A percentile compares a stretch with the other conserved stretches of the same genome.
These are phyloP conservation scores for Suillus variegatus DNA, from an alignment of 768 basidiomycete genomes.

Conservation along the genomic window DNA sequence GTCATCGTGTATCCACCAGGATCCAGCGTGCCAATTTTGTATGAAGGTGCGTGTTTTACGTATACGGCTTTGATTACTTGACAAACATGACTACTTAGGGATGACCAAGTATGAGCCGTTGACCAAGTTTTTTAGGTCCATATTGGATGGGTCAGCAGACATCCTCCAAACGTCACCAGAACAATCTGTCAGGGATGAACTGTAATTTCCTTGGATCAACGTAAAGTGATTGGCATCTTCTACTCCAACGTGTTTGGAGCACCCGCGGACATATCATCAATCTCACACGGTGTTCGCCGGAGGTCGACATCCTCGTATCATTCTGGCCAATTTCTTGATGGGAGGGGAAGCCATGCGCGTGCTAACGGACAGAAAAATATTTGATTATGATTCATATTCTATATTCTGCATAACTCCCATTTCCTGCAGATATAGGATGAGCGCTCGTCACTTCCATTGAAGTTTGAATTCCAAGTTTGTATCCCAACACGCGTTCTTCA, in stretches of 20 bases:
- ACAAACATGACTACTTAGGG: constrained; percentile 41
- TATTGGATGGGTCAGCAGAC: constrained; percentile 68
- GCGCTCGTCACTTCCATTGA: neutral
- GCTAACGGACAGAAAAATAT: neutral
- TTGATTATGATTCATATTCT: constrained; percentile 1
- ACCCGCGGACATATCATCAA: neutral
- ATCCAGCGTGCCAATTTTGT: constrained; percentile 56
- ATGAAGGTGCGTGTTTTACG: constrained; percentile 54
- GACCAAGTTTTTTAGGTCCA: constrained; percentile 69
- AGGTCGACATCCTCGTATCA: neutral
- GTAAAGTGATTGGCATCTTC: neutral
- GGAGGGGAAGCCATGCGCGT: neutral
- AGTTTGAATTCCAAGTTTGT: neutral
- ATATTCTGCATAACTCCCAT: neutral
- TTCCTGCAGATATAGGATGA: neutral
- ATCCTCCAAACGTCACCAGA: constrained; percentile 43
- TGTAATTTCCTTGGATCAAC: constrained; percentile 18
- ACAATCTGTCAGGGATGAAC: constrained; percentile 33
- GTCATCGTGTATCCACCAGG: constrained; percentile 72
- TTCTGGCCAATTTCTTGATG: neutral
- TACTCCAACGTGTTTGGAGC: constrained; percentile 1
- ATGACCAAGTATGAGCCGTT: constrained; percentile 73
- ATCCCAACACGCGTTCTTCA: constrained; percentile 5
- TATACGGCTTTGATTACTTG: neutral
- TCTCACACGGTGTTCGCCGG: neutral